These are phyloP conservation scores for Nidula microcarpa DNA, from an alignment of 768 basidiomycete species.

Conservation along the genomic window DNA sequence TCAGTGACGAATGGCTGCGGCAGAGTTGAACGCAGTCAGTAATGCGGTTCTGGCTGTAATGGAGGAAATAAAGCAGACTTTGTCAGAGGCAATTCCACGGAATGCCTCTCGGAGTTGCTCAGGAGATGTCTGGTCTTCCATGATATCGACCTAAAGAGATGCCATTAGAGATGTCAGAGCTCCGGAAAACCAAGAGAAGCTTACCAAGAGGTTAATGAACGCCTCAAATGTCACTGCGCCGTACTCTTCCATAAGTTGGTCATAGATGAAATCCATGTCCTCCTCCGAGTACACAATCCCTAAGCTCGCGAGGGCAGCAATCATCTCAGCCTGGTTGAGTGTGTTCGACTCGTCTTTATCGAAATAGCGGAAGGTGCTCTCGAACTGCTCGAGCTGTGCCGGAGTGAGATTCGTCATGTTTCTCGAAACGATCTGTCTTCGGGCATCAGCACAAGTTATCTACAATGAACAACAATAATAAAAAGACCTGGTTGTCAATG, in stretches of 20 bases:
- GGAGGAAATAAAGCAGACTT: slow-evolving; percentile 44
- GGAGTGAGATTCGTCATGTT: slow-evolving; percentile 95
- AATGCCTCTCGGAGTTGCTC: slow-evolving; percentile 93
- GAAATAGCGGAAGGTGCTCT: slow-evolving; percentile 96
- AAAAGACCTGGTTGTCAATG: slow-evolving; percentile 87
- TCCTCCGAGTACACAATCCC: slow-evolving; percentile 94
- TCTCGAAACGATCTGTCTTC: slow-evolving; percentile 79
- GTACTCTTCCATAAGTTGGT: slow-evolving; percentile 74
- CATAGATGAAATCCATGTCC: slow-evolving; percentile 81
- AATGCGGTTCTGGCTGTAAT: too few relatives aligned
- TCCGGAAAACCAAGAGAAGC: slow-evolving; percentile 8
- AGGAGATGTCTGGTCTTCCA: slow-evolving; percentile 90
- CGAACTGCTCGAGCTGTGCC: slow-evolving; percentile 94
- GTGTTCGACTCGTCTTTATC: slow-evolving; percentile 92
- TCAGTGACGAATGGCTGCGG: slow-evolving; percentile 88
- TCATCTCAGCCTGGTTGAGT: slow-evolving; percentile 78
- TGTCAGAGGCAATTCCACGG: slow-evolving; percentile 85
- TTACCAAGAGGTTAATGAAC: slow-evolving; percentile 88
- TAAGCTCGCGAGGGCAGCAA: slow-evolving; percentile 90
- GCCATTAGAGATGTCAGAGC: slow-evolving; percentile 2
- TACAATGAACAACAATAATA: not conserved
- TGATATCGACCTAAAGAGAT: slow-evolving; percentile 77
- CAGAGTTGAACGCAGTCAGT: slow-evolving; percentile 8
- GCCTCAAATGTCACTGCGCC: slow-evolving; percentile 92
- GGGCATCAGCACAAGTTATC: slow-evolving; percentile 1